Evolutionary conservation across 768 basidiomycete species (phyloP), one percentile per base, ranked within the genome.

Genomic region (Mycena metata): DNA sequence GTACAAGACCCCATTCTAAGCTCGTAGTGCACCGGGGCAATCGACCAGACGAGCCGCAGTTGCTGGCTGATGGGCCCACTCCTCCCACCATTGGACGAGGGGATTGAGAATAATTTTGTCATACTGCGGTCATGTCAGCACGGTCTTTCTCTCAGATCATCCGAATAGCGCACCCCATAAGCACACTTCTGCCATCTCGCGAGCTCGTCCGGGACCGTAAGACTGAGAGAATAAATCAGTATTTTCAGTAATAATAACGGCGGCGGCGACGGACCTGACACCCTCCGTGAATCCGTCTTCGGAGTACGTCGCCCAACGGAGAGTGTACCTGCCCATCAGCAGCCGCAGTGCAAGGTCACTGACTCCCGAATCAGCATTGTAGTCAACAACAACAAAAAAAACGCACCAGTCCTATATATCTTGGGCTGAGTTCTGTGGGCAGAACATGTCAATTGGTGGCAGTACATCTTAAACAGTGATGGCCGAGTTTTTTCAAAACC

Each of bases 261-360:
- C 35, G 5, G n/a, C 33, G 30, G 94, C 94, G 64, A 90, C 88
- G 54, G 96, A 81, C 6, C 89, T 91, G 23, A 96, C 95, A 62
- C 95, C 95, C 75, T 96, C 95, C 81, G 96, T 92, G 80, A 96
- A 96, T 9, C 89, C 92, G 42, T 93, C 90, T 39, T 92, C 84
- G 1, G 89, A 90, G 78, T 96, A 96, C 1, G 93, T 93, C 39
- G 94, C 92, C 94, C 92, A 91, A 15, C 91, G 85, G 69, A 94
- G 84, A 60, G 88, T 90, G 75, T 93, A 94, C 3, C 90, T 91
- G 60, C 88, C 83, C 60, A 91, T 81, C 74, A 94, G 82, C 36
- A 93, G 78, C 65, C 91, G 82, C 17, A 92, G 79, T 1, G 92
- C 91, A 78, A 94, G 85, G 78, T 93, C 90, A 74, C 39, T 39